Evolutionary conservation across 768 basidiomycete genomes (phyloP).

Genomic region (Coprinopsis cinerea): DNA sequence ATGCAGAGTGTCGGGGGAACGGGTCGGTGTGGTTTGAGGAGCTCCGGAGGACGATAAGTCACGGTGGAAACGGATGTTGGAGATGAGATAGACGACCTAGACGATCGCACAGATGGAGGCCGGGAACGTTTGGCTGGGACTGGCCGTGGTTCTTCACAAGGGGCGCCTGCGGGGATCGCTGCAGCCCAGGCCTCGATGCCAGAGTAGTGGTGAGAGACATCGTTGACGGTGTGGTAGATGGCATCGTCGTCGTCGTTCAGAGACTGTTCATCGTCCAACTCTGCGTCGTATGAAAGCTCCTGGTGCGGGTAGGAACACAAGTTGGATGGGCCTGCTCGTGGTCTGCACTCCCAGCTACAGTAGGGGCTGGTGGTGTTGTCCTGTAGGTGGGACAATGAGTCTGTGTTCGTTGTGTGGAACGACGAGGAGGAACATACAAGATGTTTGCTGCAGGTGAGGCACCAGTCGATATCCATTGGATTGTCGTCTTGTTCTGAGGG

Average conservation of each 20-base stretch:
- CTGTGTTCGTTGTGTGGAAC: constrained; percentile 2
- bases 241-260: constrained; percentile 20
- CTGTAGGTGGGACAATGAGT: constrained; percentile 11
- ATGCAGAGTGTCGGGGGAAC: constrained; percentile 47
- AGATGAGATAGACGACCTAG: constrained; percentile 15
- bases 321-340: constrained; percentile 25
- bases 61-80: constrained; percentile 17
- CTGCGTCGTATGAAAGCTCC: constrained; percentile 8
- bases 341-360: constrained; percentile 44
- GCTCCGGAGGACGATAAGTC: constrained; percentile 29
- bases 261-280: constrained; percentile 20
- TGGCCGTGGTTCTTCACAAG: constrained; percentile 15
- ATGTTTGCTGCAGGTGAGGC: constrained; percentile 56
- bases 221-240: constrained; percentile 30
- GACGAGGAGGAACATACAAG: constrained; percentile 37
- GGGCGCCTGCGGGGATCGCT: constrained; percentile 27
- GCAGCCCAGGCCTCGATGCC: constrained; percentile 47
- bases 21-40: constrained; percentile 35
- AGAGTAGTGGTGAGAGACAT: constrained; percentile 31
- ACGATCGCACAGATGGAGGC: background rate
- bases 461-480: constrained; percentile 65
- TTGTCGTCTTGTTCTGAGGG: constrained; percentile 12
- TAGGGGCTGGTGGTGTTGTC: constrained; percentile 37
- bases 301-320: background rate
- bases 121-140: background rate